Evolutionary conservation across 805 yeast species (phyloP).

Genomic region (Hanseniaspora valbyensis): DNA sequence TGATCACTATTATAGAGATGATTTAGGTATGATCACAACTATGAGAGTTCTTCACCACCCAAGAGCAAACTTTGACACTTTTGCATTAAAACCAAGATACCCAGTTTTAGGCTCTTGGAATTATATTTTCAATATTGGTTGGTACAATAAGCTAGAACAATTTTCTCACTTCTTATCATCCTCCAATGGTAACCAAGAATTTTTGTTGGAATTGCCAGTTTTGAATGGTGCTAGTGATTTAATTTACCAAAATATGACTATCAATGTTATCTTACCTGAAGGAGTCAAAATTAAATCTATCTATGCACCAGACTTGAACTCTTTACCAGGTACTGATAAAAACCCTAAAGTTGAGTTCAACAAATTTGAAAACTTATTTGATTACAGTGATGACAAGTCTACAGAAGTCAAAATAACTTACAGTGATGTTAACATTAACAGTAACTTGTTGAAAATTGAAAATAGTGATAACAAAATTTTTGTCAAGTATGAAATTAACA

Average conservation of each 20-base stretch:
- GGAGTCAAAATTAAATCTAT: slow-evolving; percentile 55
- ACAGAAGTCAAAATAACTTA: slow-evolving; percentile 12
- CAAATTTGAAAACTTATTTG: slow-evolving; percentile 14
- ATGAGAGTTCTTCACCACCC: slow-evolving; percentile 32
- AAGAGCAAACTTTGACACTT: slow-evolving; percentile 21
- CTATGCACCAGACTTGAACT: slow-evolving; percentile 39
- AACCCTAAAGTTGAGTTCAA: slow-evolving; percentile 7
- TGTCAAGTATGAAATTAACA: slow-evolving; percentile 7
- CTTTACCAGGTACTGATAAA: slow-evolving; percentile 3
- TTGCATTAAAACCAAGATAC: slow-evolving; percentile 70
- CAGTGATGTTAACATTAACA: slow-evolving; percentile 6
- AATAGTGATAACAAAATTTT: slow-evolving; percentile 14
- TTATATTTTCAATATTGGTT: slow-evolving; percentile 91
- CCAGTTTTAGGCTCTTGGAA: slow-evolving; percentile 97
- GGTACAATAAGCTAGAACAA: slow-evolving; percentile 53
- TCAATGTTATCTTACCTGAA: slow-evolving; percentile 73
- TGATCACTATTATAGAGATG: slow-evolving; percentile 75
- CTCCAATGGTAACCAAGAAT: slow-evolving; percentile 34
- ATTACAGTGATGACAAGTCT: slow-evolving; percentile 12
- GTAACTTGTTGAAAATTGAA: slow-evolving; percentile 4
- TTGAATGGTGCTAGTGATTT: slow-evolving; percentile 61
- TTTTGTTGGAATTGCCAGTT: slow-evolving; percentile 56
- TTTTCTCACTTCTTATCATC: slow-evolving; percentile 36
- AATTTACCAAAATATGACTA: slow-evolving; percentile 49
- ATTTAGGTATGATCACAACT: slow-evolving; percentile 88